These are phyloP conservation scores for Cyathus striatus DNA, from an alignment of 768 basidiomycete genomes.

Conservation along the genomic window DNA sequence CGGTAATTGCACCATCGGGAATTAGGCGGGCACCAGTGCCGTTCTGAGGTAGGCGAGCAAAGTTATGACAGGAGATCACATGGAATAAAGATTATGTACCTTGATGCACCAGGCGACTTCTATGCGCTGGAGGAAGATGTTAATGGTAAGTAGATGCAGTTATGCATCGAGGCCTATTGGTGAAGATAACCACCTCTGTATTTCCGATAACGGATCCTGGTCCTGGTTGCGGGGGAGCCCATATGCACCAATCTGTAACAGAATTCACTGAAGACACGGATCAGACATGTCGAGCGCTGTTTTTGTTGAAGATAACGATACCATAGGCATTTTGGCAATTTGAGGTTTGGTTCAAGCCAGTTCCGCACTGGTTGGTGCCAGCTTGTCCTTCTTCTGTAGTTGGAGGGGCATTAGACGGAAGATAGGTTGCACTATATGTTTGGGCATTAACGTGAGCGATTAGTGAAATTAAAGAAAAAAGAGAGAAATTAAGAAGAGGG, in stretches of 20 bases:
- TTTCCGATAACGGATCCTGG: conserved; percentile 51
- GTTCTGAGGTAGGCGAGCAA: conserved; percentile 25
- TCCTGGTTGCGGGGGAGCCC: conserved; percentile 41
- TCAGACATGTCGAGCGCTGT: conserved; percentile 4
- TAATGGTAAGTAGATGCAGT: conserved; percentile 4
- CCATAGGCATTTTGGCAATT: conserved; percentile 64
- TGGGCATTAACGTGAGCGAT: conserved; percentile 6
- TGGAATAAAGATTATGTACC: conserved; percentile 11
- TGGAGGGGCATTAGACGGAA: conserved; percentile 41
- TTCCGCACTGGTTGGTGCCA: conserved; percentile 65
- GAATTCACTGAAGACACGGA: conserved; percentile 40
- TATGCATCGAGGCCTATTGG: conserved; percentile 1
- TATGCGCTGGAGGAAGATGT: conserved; percentile 23
- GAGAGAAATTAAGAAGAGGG: background rate
- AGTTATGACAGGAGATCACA: background rate
- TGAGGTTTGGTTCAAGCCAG: conserved; percentile 46
- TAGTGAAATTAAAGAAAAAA: background rate
- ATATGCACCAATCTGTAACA: conserved; percentile 45
- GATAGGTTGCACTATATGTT: conserved; percentile 19
- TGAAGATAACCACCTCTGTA: conserved; percentile 44
- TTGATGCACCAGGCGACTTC: conserved; percentile 41
- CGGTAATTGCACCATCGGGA: conserved; percentile 64
- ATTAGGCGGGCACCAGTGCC: conserved; percentile 64
- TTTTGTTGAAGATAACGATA: conserved; percentile 21
- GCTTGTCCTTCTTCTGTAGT: conserved; percentile 53